Percentiles rank a stretch among this genome's conserved stretches.
phyloP scores from a whole-genome alignment of 1,284 basidiomycete species.

The Cutaneotrichosporon sp. region DNA sequence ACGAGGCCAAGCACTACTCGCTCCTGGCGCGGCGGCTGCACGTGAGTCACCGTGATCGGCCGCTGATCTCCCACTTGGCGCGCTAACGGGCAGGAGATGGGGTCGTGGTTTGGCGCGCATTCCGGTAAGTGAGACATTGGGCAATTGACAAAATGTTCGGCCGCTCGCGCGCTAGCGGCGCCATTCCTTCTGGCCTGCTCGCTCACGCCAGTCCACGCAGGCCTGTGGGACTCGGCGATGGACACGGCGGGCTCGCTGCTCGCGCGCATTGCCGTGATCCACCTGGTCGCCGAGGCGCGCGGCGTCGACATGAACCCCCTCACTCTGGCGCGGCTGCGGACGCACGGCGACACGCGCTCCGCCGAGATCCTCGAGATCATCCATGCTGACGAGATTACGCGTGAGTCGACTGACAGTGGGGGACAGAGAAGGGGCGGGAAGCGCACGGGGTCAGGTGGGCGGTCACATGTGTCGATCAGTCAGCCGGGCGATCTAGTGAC shows the following conservation, averaged over 20 bases:
- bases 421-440: neutral
- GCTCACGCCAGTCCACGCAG: conserved; percentile 64
- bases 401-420: conserved; percentile 51
- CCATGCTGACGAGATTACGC: conserved; percentile 76
- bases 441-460: too few species aligned
- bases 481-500: too few species aligned
- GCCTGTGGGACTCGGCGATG: conserved; percentile 77
- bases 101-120: conserved; percentile 69
- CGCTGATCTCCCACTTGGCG: neutral
- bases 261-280: conserved; percentile 80
- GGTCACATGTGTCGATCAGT: too few species aligned
- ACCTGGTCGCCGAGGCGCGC: conserved; percentile 84
- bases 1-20: conserved; percentile 73
- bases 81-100: conserved; percentile 58
- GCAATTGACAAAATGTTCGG: neutral
- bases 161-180: neutral
- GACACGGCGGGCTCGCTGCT: conserved; percentile 71
- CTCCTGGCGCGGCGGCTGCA: conserved; percentile 53
- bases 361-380: conserved; percentile 73
- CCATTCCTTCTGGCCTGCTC: neutral
- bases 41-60: conserved; percentile 55
- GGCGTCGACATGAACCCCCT: conserved; percentile 84
- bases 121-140: conserved; percentile 26
- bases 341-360: conserved; percentile 69
- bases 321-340: conserved; percentile 75